These are phyloP conservation scores for Bremia lactucae DNA, from an alignment of 352 stramenopile genomes.

Conservation along the genomic window DNA sequence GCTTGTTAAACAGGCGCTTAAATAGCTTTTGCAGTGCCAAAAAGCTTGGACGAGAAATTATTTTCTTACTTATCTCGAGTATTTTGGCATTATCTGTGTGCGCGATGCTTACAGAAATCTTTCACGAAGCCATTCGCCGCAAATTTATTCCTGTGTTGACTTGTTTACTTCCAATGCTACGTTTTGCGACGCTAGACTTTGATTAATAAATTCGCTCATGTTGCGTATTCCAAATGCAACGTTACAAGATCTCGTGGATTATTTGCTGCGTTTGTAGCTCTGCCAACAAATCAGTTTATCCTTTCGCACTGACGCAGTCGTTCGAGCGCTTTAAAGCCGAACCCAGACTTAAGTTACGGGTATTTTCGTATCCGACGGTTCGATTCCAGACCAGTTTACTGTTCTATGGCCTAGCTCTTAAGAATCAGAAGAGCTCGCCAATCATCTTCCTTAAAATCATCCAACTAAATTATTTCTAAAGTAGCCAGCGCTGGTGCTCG, in stretches of 20 bases:
- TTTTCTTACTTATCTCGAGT: constrained; percentile 66
- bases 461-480: constrained; percentile 31
- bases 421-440: constrained; percentile 28
- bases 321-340: constrained; percentile 80
- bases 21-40: constrained; percentile 84
- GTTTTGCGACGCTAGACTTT: constrained; percentile 80
- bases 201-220: constrained; percentile 90
- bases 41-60: constrained; percentile 50
- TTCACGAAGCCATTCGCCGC: constrained; percentile 73
- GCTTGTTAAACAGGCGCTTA: constrained; percentile 82
- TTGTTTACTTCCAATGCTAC: constrained; percentile 83
- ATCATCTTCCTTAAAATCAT: constrained; percentile 50
- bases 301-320: constrained; percentile 59
- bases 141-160: constrained; percentile 87
- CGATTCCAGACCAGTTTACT: constrained; percentile 1
- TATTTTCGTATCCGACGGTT: constrained; percentile 2
- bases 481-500: constrained; percentile 54
- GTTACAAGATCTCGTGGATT: constrained; percentile 85
- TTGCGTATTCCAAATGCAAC: constrained; percentile 76
- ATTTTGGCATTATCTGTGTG: constrained; percentile 85
- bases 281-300: constrained; percentile 46
- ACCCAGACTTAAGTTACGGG: constrained; percentile 22
- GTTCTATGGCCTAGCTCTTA: constrained; percentile 4
- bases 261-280: constrained; percentile 73
- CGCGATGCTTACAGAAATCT: constrained; percentile 72